phyloP scores from a whole-genome alignment of 225 moss, liverwort and hornwort genomes.

The Pseudisothecium myosuroides region DNA sequence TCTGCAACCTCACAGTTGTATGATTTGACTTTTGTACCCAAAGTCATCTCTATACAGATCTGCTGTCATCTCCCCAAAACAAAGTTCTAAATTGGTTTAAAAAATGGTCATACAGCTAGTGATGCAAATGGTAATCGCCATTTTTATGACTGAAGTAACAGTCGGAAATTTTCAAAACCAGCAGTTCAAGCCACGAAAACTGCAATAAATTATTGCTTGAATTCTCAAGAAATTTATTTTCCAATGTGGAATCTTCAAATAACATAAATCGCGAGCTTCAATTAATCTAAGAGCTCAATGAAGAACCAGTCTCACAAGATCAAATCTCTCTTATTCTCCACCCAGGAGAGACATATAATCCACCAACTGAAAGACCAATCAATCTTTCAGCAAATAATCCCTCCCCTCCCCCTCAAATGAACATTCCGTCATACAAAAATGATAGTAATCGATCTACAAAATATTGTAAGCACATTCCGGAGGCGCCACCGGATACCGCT shows the following conservation, averaged over 20 bases:
- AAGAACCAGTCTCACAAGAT: neutral
- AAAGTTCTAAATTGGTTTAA: accelerated
- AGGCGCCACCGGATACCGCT: conserved; percentile 1
- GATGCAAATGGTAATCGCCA: no score
- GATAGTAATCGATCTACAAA: neutral
- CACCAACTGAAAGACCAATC: neutral
- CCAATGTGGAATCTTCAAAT: neutral
- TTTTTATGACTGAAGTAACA: no score
- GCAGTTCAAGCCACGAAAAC: neutral
- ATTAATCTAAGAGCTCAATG: neutral
- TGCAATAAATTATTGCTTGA: neutral
- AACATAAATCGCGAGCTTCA: neutral
- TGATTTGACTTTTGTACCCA: neutral
- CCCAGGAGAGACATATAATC: no score
- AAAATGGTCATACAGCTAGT: neutral
- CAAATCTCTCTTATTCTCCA: neutral
- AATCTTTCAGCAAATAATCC: neutral
- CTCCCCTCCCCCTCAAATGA: neutral
- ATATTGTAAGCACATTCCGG: conserved; percentile 14
- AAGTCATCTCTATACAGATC: neutral
- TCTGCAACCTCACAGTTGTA: neutral
- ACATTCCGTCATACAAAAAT: neutral
- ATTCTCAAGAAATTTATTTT: neutral
- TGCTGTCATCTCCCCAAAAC: no score
- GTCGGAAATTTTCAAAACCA: neutral